These are phyloP conservation scores for Zoysia pacifica DNA, from an alignment of 176 grass and related monocot genomes.

Conservation along the genomic window DNA sequence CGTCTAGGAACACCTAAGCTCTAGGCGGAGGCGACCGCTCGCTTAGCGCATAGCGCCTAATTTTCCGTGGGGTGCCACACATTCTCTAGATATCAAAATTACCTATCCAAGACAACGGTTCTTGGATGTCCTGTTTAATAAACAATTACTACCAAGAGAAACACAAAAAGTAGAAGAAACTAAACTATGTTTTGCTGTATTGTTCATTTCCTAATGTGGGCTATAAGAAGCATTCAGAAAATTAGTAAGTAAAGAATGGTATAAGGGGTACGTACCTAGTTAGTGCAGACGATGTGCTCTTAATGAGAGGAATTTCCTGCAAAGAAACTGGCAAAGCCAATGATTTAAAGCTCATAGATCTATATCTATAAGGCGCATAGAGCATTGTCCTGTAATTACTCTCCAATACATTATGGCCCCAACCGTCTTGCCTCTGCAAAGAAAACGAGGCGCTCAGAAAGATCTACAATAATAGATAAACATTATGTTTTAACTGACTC, in stretches of 20 bases:
- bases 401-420: conserved; percentile 41
- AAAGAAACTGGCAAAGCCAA: conserved; percentile 61
- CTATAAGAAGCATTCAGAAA: conserved; percentile 26
- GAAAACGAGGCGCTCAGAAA: conserved; percentile 30
- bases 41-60: too few species aligned
- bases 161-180: conserved; percentile 3
- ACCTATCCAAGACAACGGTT: background rate
- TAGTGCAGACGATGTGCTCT: conserved; percentile 59
- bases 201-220: background rate
- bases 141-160: background rate
- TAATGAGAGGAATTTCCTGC: conserved; percentile 69
- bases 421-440: conserved; percentile 56
- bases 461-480: conserved; percentile 25
- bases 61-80: too few species aligned
- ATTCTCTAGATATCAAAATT: background rate
- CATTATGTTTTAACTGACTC: background rate
- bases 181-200: background rate
- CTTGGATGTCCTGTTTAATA: conserved; percentile 19
- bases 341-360: conserved; percentile 45
- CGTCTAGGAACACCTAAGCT: too few species aligned
- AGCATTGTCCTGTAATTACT: conserved; percentile 60
- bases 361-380: conserved; percentile 46
- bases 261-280: conserved; percentile 56
- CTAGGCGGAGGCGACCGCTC: too few species aligned
- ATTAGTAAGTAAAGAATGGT: conserved; percentile 19